Conservation (phyloP, 140 eudicot species). For the Flaveria floridana region DNA sequence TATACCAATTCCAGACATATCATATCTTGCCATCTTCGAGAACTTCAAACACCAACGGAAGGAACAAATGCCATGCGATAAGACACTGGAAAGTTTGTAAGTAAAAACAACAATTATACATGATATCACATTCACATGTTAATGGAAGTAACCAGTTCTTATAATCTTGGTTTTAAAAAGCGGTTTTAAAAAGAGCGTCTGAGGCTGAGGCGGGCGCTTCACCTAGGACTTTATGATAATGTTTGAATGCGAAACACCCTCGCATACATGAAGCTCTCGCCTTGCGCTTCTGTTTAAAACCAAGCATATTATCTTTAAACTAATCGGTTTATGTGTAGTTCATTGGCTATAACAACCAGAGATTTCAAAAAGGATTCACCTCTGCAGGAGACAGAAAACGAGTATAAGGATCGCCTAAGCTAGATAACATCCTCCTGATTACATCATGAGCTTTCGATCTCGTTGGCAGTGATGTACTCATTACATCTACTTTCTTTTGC, state of each 20-base stretch:
- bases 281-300: too few species aligned
- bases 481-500: constrained; percentile 80
- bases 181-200: too few species aligned
- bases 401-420: constrained; percentile 85
- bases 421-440: constrained; percentile 77
- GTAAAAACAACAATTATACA: constrained; percentile 43
- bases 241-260: too few species aligned
- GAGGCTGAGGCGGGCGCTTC: too few species aligned
- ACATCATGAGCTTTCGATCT: constrained; percentile 85
- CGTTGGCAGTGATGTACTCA: constrained; percentile 57
- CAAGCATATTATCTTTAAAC: neutral
- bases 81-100: constrained; percentile 71
- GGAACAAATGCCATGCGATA: constrained; percentile 73
- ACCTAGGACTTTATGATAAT: too few species aligned
- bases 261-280: too few species aligned
- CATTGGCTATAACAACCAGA: neutral
- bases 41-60: constrained; percentile 59
- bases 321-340: neutral
- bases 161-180: too few species aligned
- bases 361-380: constrained; percentile 31
- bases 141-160: neutral
- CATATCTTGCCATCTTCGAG: constrained; percentile 97
- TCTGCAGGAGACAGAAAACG: constrained; percentile 87
- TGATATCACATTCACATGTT: constrained; percentile 22
- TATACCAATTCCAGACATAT: constrained; percentile 91